A percentile compares a stretch with the other conserved stretches of the same genome.
phyloP scores from a whole-genome alignment of 140 eudicot species.

The Anethum foeniculum region DNA sequence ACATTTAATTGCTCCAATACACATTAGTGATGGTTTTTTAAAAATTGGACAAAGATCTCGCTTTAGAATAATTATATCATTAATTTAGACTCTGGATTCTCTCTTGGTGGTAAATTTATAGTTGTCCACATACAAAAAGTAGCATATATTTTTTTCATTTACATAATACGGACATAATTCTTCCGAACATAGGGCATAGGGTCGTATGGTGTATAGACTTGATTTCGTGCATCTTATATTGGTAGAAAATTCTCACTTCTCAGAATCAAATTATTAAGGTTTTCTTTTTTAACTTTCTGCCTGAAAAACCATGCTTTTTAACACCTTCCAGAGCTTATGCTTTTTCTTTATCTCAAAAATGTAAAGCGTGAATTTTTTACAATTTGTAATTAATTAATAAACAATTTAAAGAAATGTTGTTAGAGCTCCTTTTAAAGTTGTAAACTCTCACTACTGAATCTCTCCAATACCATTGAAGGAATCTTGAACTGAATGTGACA shows the following conservation, averaged over 20 bases:
- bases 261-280: background rate
- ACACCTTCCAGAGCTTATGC: background rate
- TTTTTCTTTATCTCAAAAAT: background rate
- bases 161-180: background rate
- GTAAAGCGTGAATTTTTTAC: background rate
- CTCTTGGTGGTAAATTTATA: background rate
- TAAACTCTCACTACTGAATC: background rate
- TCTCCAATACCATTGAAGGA: background rate
- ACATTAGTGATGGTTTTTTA: background rate
- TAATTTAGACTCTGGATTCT: background rate
- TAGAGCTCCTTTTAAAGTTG: background rate
- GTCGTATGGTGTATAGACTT: background rate
- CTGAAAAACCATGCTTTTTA: background rate
- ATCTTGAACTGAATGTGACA: background rate
- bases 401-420: background rate
- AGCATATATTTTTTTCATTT: background rate
- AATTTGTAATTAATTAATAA: background rate
- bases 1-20: background rate
- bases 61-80: background rate
- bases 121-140: background rate
- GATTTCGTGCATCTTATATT: background rate
- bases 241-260: background rate
- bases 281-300: background rate
- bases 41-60: background rate
- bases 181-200: background rate